These are phyloP conservation scores for Neltuma alba DNA, from an alignment of 306 rosid species.

Conservation along the genomic window DNA sequence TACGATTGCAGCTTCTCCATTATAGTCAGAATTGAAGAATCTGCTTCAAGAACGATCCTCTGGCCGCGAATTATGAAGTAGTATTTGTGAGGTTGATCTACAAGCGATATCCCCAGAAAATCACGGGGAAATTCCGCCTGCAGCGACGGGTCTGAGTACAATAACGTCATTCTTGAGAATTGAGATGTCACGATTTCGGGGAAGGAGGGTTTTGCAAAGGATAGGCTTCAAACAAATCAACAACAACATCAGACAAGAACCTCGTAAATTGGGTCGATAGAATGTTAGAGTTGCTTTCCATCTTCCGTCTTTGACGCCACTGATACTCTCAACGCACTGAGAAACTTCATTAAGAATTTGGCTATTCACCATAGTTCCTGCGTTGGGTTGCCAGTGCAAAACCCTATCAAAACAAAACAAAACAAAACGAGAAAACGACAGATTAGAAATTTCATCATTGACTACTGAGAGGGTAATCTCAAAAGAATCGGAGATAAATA, in stretches of 20 bases:
- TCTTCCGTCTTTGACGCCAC: conserved; percentile 84
- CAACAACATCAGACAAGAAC: conserved; percentile 31
- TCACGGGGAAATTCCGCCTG: conserved; percentile 74
- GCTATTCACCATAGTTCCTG: conserved; percentile 68
- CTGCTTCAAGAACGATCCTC: conserved; percentile 77
- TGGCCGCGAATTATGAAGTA: conserved; percentile 77
- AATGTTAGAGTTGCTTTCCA: conserved; percentile 87
- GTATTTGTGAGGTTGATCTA: conserved; percentile 84
- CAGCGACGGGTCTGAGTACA: conserved; percentile 48
- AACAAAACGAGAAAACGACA: neutral
- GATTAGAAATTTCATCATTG: neutral
- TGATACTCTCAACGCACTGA: conserved; percentile 81
- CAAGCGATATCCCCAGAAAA: conserved; percentile 70
- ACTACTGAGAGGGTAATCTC: neutral
- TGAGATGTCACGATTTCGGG: neutral
- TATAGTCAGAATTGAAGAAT: conserved; percentile 71
- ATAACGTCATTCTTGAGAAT: neutral
- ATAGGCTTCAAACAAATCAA: neutral
- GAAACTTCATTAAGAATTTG: conserved; percentile 83
- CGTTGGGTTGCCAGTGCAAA: conserved; percentile 89
- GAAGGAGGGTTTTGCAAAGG: neutral
- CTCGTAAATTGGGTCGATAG: conserved; percentile 84
- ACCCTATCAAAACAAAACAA: conserved; percentile 50
- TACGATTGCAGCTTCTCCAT: conserved; percentile 97
- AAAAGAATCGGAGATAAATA: neutral